These are phyloP conservation scores for Aspergillus diversus DNA, from an alignment of 495 filamentous ascomycete species.

Conservation along the genomic window DNA sequence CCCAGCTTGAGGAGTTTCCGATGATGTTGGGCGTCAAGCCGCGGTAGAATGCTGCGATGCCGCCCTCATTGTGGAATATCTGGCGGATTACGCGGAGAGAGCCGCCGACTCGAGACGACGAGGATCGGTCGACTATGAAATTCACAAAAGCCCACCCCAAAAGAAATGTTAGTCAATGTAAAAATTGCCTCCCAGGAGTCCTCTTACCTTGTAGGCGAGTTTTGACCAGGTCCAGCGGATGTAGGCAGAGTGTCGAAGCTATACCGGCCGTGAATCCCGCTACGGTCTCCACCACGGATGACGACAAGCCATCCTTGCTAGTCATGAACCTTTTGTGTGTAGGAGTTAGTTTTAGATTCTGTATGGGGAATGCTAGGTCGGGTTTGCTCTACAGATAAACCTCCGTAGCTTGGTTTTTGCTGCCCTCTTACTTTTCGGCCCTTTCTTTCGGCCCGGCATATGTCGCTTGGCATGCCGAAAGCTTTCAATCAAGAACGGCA, in stretches of 20 bases:
- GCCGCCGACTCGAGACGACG: conserved; percentile 49
- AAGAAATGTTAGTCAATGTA: conserved; percentile 1
- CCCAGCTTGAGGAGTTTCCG: conserved; percentile 91
- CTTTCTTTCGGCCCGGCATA: conserved; percentile 12
- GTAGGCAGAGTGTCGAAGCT: conserved; percentile 70
- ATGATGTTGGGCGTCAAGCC: conserved; percentile 88
- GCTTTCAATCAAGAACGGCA: not conserved
- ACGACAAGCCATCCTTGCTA: conserved; percentile 60
- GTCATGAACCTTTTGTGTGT: conserved; percentile 43
- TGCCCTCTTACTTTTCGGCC: no score
- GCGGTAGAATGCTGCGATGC: conserved; percentile 75
- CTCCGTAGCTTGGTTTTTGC: conserved; percentile 5
- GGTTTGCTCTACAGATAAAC: not conserved
- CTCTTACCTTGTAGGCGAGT: conserved; percentile 83
- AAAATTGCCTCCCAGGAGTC: not conserved
- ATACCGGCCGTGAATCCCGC: conserved; percentile 89
- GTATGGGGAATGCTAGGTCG: not conserved
- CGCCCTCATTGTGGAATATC: conserved; percentile 61
- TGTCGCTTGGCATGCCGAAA: conserved; percentile 18
- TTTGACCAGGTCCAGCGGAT: conserved; percentile 92
- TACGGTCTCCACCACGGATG: conserved; percentile 83
- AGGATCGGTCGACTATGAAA: conserved; percentile 46
- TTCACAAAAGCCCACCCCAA: not conserved
- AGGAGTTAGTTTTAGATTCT: not conserved
- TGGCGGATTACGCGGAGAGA: conserved; percentile 58